Evolutionary conservation across 1,139 yeast genomes (phyloP).

Genomic region (Geotrichum reessii): DNA sequence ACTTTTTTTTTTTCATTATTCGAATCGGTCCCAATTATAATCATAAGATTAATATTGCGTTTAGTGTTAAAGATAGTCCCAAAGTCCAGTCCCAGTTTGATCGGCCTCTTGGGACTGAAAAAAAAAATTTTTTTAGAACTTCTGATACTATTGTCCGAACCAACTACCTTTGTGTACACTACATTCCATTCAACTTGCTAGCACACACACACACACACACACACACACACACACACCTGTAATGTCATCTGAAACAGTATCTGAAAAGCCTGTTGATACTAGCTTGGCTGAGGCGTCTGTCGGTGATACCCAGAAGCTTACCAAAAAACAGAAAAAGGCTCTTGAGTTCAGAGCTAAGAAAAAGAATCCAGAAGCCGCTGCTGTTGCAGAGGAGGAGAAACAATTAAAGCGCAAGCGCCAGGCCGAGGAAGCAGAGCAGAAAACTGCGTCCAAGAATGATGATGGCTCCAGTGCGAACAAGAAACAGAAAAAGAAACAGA

Average conservation of each 20-base stretch:
- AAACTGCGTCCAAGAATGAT: slow-evolving; percentile 7
- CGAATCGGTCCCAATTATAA: neutral
- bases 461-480: slow-evolving; percentile 18
- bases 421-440: slow-evolving; percentile 16
- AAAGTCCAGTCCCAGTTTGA: neutral
- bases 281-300: neutral
- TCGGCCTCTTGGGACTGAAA: neutral
- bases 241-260: neutral
- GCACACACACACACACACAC: neutral
- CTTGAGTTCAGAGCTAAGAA: slow-evolving; percentile 48
- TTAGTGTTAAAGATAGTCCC: neutral
- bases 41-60: neutral
- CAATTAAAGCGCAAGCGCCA: slow-evolving; percentile 18
- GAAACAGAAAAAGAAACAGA: slow-evolving; percentile 53
- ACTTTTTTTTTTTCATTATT: too few species aligned
- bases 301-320: slow-evolving; percentile 41
- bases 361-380: slow-evolving; percentile 17
- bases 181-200: too few species aligned
- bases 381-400: slow-evolving; percentile 18
- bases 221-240: too few species aligned
- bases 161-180: neutral
- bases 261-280: neutral
- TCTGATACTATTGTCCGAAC: neutral
- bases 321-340: slow-evolving; percentile 78
- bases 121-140: neutral